phyloP scores from a whole-genome alignment of 2,329 filamentous ascomycete genomes.

The Pochonia chlamydosporia region DNA sequence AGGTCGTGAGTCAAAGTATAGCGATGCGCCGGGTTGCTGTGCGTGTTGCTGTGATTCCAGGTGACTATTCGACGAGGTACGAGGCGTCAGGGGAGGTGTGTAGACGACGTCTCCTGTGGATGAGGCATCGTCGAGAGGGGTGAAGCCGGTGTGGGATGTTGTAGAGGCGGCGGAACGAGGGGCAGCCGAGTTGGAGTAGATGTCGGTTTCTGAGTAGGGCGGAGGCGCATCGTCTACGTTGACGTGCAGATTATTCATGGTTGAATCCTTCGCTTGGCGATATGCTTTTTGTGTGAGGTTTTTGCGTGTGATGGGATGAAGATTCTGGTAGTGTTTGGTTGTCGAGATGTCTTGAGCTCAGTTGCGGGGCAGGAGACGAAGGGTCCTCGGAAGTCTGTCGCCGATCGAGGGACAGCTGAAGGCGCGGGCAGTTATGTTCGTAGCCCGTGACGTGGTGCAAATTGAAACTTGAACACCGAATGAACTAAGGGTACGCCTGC shows the following conservation, averaged over 20 bases:
- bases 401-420: no score
- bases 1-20: constrained; percentile 43
- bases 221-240: constrained; percentile 37
- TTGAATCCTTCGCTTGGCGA: constrained; percentile 10
- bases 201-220: constrained; percentile 53
- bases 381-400: not conserved
- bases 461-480: no score
- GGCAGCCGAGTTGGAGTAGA: constrained; percentile 39
- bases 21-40: constrained; percentile 14
- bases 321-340: not conserved
- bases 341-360: not conserved
- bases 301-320: not conserved
- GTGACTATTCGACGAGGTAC: constrained; percentile 17
- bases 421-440: no score
- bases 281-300: not conserved
- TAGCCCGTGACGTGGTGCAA: no score
- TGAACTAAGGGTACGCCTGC: no score
- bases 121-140: constrained; percentile 26
- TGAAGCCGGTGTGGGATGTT: constrained; percentile 17
- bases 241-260: constrained; percentile 13
- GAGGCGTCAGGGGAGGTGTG: constrained; percentile 46
- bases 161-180: constrained; percentile 14
- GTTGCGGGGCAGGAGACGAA: not conserved
- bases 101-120: constrained; percentile 39
- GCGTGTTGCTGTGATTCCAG: not conserved